Percentiles rank a stretch among this genome's conserved stretches.
Conservation (phyloP, 345 rosid genomes). For the Physaria fendleri region DNA sequence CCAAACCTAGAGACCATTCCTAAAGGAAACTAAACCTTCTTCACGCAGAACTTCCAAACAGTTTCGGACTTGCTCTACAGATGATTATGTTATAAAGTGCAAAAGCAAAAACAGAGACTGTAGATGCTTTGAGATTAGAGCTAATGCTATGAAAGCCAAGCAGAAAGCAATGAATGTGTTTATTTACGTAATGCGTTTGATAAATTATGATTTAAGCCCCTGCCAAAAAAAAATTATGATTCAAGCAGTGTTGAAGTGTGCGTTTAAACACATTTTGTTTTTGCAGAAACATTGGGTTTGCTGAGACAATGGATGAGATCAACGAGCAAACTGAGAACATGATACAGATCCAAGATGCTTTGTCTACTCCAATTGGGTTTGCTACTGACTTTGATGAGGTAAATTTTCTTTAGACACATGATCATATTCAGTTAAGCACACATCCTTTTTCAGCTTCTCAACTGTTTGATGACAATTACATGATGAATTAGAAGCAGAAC, state of each 20-base stretch:
- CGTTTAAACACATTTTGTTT: constrained; percentile 2
- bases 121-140: constrained; percentile 88
- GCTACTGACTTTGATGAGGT: constrained; percentile 94
- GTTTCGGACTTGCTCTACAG: too few relatives aligned
- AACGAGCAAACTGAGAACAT: constrained; percentile 84
- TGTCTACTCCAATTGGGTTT: constrained; percentile 66
- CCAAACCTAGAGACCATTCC: too few relatives aligned
- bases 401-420: background rate
- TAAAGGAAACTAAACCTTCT: too few relatives aligned
- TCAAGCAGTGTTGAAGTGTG: background rate
- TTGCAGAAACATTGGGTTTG: constrained; percentile 78
- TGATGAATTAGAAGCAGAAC: constrained; percentile 95
- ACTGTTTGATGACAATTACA: constrained; percentile 23
- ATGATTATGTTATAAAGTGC: constrained; percentile 90
- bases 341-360: constrained; percentile 90
- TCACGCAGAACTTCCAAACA: too few relatives aligned
- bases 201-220: too few relatives aligned
- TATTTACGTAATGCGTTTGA: background rate
- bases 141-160: constrained; percentile 83
- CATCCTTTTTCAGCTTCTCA: background rate
- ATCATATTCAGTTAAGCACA: background rate
- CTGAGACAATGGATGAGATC: constrained; percentile 88
- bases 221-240: too few relatives aligned
- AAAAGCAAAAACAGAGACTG: constrained; percentile 83
- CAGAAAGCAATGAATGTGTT: constrained; percentile 79